Evolutionary conservation across 345 rosid genomes (phyloP), one percentile per base, ranked within the genome.

Genomic region (Turritis glabra): DNA sequence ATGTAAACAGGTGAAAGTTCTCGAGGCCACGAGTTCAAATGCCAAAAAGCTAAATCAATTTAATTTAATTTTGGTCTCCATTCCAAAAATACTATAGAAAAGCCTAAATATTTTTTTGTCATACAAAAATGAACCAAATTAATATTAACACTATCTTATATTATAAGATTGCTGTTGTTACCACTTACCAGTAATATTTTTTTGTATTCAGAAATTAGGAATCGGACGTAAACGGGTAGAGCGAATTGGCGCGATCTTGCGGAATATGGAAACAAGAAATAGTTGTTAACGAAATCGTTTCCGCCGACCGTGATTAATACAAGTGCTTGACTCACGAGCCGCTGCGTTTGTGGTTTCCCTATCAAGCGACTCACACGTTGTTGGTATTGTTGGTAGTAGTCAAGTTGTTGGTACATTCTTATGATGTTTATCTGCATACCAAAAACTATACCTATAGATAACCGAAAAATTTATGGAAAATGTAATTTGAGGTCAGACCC

Each of bases 241-340:
- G 88, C 11, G 40, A 71, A 87, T 50, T 91, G 97, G 64, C 91
- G 92, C n/a, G 92, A 89, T 70, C 97, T 82, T 21, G 88, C 84
- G 2, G 95, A 91, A 76, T 78, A 86, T 22, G 97, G 97, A 71
- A 91, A 83, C 83, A 91, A 73, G 77, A 80, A 89, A 75, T 91
- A 91, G 82, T 91, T 91, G 75, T 91, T 90, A 30, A 91, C 92
- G 12, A 91, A 91, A 70, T 87, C 97, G 58, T 91, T 91, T 60
- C 92, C 97, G 0, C 95, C 97, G 19, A 91, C 82, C 0, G 94
- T 87, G 68, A 87, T 82, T 43, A 91, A 80, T 21, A 86, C 85
- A 18, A 91, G 81, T n/a, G 86, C 84, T 55, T 73, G 41, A 27
- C 74, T 84, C 30, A 89, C 89, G 26, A 89, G 83, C 63, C 70